Evolutionary conservation across 176 grass and related monocot species (phyloP).

Genomic region (maize (Zea mays)): DNA sequence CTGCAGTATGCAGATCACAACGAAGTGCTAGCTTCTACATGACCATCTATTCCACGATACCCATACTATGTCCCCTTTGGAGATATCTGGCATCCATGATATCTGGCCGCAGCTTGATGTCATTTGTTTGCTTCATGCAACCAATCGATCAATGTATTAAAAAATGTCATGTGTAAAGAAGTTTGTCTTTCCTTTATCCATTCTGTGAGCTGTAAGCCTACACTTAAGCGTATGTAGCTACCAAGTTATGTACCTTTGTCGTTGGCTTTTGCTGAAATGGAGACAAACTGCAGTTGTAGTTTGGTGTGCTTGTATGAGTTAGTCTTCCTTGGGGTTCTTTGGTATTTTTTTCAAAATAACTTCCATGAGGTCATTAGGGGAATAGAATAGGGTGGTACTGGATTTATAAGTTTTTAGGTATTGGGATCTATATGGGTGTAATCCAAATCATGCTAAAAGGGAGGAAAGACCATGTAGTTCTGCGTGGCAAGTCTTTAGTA

Average conservation of each 20-base stretch:
- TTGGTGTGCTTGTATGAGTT: not conserved
- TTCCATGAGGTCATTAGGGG: not conserved
- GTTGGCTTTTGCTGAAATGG: not conserved
- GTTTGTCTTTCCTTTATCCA: not conserved
- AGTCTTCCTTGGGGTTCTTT: not conserved
- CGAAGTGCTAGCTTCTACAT: too few relatives aligned
- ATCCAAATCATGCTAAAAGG: not conserved
- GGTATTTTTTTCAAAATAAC: slow-evolving; percentile 5
- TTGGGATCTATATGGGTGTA: not conserved
- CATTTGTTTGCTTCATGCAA: not conserved
- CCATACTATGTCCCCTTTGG: not conserved
- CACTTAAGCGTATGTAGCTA: not conserved
- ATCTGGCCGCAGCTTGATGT: not conserved
- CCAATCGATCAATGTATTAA: not conserved
- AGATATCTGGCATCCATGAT: not conserved
- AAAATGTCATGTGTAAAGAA: not conserved
- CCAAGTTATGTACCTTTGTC: not conserved
- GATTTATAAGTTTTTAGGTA: slow-evolving; percentile 3
- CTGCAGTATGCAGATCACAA: not conserved
- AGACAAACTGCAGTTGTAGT: not conserved
- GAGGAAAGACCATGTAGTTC: not conserved
- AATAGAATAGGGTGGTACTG: not conserved
- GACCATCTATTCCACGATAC: too few relatives aligned
- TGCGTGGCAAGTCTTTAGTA: not conserved
- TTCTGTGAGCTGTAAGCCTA: not conserved